Conservation (phyloP, 345 rosid species). For the Murraya koenigii region DNA sequence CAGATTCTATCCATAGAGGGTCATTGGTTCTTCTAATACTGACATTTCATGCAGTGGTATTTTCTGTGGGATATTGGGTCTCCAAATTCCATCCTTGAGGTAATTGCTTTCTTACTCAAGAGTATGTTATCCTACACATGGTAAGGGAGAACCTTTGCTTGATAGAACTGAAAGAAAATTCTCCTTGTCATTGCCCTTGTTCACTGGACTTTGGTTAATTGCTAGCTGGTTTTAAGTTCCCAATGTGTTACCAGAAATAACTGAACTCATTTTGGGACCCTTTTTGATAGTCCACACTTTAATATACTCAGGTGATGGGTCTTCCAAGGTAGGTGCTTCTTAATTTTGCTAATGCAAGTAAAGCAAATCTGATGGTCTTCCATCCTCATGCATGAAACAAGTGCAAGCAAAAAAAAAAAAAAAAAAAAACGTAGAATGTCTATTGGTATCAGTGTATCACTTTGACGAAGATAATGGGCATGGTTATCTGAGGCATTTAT, state of each 20-base stretch:
- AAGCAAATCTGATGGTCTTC: neutral
- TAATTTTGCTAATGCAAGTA: neutral
- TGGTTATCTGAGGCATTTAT: neutral
- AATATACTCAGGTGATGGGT: neutral
- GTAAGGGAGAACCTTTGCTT: too few species aligned
- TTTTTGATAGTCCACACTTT: neutral
- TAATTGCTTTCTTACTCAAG: conserved; percentile 22
- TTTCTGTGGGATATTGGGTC: conserved; percentile 80
- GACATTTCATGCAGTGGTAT: conserved; percentile 73
- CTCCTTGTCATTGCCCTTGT: neutral
- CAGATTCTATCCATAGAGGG: conserved; percentile 75
- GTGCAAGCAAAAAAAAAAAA: too few species aligned
- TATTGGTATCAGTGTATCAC: too few species aligned
- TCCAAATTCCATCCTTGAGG: conserved; percentile 76
- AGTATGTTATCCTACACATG: neutral
- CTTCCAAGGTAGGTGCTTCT: too few species aligned
- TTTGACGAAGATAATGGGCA: too few species aligned
- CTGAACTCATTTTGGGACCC: neutral
- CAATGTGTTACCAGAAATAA: neutral
- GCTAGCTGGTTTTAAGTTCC: neutral
- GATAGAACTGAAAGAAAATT: neutral
- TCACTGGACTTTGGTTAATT: conserved; percentile 1
- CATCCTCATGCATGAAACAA: neutral
- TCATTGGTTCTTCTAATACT: conserved; percentile 67
- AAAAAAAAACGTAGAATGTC: neutral